Percentiles rank a stretch among this genome's conserved stretches.
Conservation (phyloP, 306 rosid genomes). For the Quercus alba region DNA sequence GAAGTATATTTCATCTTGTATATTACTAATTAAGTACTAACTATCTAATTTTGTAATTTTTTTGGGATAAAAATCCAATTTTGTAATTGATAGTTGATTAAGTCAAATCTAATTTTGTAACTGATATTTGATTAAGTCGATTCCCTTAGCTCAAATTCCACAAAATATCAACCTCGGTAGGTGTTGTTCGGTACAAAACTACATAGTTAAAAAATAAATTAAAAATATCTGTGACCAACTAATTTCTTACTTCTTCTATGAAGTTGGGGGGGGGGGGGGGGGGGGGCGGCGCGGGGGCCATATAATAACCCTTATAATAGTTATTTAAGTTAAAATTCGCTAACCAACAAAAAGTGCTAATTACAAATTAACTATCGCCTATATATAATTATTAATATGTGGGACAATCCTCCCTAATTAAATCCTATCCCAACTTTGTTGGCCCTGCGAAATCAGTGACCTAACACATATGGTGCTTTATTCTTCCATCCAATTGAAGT, state of each 20-base stretch:
- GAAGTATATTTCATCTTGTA: no score
- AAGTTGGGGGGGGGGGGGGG: neutral
- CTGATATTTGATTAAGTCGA: no score
- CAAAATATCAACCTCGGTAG: slow-evolving; percentile 3
- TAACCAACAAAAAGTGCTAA: neutral
- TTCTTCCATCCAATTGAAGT: slow-evolving; percentile 1
- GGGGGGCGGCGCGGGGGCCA: neutral
- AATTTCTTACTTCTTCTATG: no score
- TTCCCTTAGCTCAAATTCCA: neutral
- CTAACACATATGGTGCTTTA: neutral
- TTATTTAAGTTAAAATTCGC: neutral
- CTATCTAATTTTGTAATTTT: no score
- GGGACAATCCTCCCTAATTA: no score
- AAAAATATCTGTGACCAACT: neutral
- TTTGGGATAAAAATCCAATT: no score
- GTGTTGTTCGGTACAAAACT: neutral
- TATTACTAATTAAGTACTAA: no score
- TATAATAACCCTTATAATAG: neutral
- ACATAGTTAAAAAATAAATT: neutral
- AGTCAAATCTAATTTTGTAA: no score
- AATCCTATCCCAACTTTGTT: neutral
- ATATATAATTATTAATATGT: no score
- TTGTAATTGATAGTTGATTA: no score
- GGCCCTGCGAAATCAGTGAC: neutral
- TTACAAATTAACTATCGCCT: neutral